Evolutionary conservation across 2,329 filamentous ascomycete species (phyloP).

Genomic region (Fusarium sp.): DNA sequence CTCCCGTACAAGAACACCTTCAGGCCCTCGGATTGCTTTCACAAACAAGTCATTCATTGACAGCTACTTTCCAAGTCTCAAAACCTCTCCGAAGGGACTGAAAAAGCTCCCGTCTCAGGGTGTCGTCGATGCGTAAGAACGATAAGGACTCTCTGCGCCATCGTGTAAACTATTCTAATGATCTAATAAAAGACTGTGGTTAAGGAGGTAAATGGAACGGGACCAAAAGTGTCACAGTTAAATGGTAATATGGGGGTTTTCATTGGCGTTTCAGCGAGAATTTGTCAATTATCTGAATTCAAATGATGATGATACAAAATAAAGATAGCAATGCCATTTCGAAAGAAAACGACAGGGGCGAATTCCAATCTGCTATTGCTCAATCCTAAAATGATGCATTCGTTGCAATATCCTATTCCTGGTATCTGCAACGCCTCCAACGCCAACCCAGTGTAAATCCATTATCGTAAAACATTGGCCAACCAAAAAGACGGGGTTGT

Average conservation of each 20-base stretch:
- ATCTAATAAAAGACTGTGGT: conserved; percentile 29
- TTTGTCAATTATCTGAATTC: background rate
- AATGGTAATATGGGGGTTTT: background rate
- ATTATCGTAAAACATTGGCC: conserved; percentile 18
- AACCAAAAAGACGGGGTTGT: background rate
- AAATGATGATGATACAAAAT: background rate
- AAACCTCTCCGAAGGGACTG: conserved; percentile 48
- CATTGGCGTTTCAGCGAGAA: conserved; percentile 23
- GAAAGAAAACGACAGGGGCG: background rate
- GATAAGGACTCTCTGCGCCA: background rate
- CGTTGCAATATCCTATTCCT: conserved; percentile 7
- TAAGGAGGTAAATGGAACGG: background rate
- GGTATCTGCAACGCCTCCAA: conserved; percentile 41
- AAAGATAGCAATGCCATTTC: background rate
- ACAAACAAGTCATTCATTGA: conserved; percentile 48
- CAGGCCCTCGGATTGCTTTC: conserved; percentile 51
- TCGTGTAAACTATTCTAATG: conserved; percentile 33
- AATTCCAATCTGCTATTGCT: background rate
- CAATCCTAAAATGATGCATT: background rate
- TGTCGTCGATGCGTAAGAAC: conserved; percentile 34
- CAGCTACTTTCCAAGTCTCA: conserved; percentile 57
- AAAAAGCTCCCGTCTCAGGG: conserved; percentile 46
- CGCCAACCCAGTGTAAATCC: conserved; percentile 16
- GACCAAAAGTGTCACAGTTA: conserved; percentile 13
- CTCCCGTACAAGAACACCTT: conserved; percentile 62